These are phyloP conservation scores for Salix arbutifolia DNA, from an alignment of 345 rosid genomes.

Conservation along the genomic window DNA sequence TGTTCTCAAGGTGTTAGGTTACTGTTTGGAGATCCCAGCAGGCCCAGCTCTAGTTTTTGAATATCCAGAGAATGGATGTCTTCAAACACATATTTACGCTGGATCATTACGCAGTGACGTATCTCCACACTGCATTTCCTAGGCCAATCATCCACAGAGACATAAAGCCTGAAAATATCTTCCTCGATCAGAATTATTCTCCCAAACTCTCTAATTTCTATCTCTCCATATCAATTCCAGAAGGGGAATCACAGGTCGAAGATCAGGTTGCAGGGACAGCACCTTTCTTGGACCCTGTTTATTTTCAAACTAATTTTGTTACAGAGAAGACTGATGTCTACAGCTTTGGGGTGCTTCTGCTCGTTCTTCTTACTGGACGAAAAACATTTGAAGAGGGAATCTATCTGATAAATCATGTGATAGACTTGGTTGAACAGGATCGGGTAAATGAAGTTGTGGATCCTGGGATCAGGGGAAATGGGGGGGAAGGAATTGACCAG, in stretches of 20 bases:
- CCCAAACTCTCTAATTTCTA: not conserved
- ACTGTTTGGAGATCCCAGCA: not conserved
- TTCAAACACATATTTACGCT: not conserved
- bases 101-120: constrained; percentile 8
- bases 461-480: not conserved
- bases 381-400: not conserved
- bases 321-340: constrained; percentile 1
- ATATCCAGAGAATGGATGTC: not conserved
- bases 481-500: not conserved
- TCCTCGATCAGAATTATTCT: too few relatives aligned
- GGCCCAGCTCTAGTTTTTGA: constrained; percentile 13
- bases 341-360: constrained; percentile 1
- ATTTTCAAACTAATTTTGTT: fast-evolving
- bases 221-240: not conserved
- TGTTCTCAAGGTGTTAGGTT: not conserved
- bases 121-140: constrained; percentile 15
- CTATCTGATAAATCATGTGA: not conserved
- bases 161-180: not conserved
- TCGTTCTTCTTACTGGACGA: not conserved
- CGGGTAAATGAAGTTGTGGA: not conserved
- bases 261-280: not conserved
- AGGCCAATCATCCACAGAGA: not conserved
- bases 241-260: not conserved
- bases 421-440: not conserved
- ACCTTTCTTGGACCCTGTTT: not conserved